Conservation (phyloP, 352 stramenopile genomes). For the Poterioochromonas sp. region DNA sequence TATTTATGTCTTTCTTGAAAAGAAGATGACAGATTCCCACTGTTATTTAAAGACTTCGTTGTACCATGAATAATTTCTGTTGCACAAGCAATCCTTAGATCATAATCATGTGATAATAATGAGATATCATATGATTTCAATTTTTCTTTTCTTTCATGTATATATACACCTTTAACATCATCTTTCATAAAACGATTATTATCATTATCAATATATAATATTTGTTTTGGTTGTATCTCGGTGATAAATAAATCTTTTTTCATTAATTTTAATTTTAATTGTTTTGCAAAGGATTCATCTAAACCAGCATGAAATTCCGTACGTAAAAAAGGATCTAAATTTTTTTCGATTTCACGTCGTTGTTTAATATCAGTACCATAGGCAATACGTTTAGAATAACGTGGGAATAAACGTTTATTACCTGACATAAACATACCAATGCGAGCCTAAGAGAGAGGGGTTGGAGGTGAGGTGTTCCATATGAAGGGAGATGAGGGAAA, state of each 20-base stretch:
- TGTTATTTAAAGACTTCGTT: neutral
- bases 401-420: neutral
- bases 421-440: neutral
- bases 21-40: neutral
- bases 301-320: neutral
- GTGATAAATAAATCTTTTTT: neutral
- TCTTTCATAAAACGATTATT: neutral
- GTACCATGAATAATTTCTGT: neutral
- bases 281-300: conserved; percentile 14
- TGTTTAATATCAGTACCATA: neutral
- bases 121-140: neutral
- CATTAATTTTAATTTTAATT: conserved; percentile 1
- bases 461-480: too few species aligned
- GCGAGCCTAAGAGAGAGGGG: too few species aligned
- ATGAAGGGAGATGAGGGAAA: too few species aligned
- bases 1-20: neutral
- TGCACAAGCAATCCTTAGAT: conserved; percentile 6
- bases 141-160: conserved; percentile 1
- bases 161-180: conserved; percentile 11
- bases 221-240: neutral
- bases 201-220: neutral
- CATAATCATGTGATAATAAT: conserved; percentile 19
- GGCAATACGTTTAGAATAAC: neutral
- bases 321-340: neutral
- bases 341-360: too few species aligned